Conservation (phyloP, 768 basidiomycete species). For the Antrodiella citrinella region DNA sequence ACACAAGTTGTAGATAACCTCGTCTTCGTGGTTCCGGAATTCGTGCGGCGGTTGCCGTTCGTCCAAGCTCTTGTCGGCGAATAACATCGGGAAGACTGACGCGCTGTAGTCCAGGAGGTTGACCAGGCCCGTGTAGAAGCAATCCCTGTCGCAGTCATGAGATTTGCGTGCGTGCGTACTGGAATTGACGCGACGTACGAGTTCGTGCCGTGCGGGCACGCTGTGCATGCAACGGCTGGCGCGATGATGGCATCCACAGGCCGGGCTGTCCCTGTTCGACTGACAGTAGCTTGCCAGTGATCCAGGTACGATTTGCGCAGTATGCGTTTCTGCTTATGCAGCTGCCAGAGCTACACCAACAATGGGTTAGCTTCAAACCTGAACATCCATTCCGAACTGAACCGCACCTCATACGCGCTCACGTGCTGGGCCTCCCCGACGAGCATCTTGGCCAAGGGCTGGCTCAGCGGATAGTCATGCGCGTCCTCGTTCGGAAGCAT, state of each 20-base stretch:
- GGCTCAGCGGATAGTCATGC: conserved; percentile 31
- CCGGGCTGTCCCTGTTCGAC: conserved; percentile 36
- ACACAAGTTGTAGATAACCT: conserved; percentile 38
- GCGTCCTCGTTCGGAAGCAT: conserved; percentile 28
- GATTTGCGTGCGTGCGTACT: no score
- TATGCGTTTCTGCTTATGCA: conserved; percentile 32
- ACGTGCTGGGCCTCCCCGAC: conserved; percentile 28
- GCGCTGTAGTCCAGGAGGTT: conserved; percentile 41
- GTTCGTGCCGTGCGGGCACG: conserved; percentile 37
- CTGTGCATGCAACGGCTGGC: conserved; percentile 34
- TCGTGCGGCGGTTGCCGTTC: conserved; percentile 24
- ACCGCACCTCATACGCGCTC: conserved; percentile 19
- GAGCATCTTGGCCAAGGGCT: conserved; percentile 36
- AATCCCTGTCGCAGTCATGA: no score
- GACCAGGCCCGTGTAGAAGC: conserved; percentile 38
- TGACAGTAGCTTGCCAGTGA: conserved; percentile 39
- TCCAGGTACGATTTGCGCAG: conserved; percentile 39
- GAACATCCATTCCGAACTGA: not conserved
- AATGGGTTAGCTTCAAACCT: conserved; percentile 8
- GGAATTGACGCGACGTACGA: conserved; percentile 21
- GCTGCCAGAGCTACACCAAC: conserved; percentile 33
- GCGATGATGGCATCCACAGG: conserved; percentile 47
- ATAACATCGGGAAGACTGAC: conserved; percentile 39
- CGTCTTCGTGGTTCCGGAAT: conserved; percentile 36
- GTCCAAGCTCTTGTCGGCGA: conserved; percentile 36